These are phyloP conservation scores for Cladorrhinum samala DNA, from an alignment of 495 filamentous ascomycete species.

Conservation along the genomic window DNA sequence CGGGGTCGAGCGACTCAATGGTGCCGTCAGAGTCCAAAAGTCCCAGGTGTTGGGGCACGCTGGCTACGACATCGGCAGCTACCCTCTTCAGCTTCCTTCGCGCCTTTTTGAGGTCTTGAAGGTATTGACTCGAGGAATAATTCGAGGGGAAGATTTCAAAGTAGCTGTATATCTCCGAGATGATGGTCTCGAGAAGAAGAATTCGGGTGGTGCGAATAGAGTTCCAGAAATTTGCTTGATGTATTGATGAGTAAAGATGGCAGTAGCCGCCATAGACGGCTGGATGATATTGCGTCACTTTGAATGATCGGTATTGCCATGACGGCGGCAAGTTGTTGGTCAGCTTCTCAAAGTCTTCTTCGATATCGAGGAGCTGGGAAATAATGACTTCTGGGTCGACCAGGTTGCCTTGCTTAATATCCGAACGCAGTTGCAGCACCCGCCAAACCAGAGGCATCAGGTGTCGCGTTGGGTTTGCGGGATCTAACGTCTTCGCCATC, in stretches of 20 bases:
- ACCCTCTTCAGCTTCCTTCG: conserved; percentile 28
- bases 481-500: conserved; percentile 20
- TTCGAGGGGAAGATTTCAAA: conserved; percentile 8
- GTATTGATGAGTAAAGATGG: conserved; percentile 49
- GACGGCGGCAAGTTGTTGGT: conserved; percentile 34
- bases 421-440: conserved; percentile 43
- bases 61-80: conserved; percentile 39
- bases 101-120: conserved; percentile 24
- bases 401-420: conserved; percentile 29
- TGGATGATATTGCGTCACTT: conserved; percentile 30
- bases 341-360: conserved; percentile 45
- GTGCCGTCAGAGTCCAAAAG: conserved; percentile 26
- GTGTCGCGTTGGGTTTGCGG: conserved; percentile 21
- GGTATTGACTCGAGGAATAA: conserved; percentile 12
- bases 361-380: conserved; percentile 41
- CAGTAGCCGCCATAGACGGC: conserved; percentile 45
- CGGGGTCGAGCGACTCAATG: conserved; percentile 13
- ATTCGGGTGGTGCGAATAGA: conserved; percentile 51
- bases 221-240: conserved; percentile 51
- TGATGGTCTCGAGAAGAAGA: conserved; percentile 51
- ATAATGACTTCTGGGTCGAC: conserved; percentile 42
- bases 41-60: conserved; percentile 41
- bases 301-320: conserved; percentile 29
- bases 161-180: conserved; percentile 25
- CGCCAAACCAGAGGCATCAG: conserved; percentile 32